Base-by-base conservation (phyloP, 192 early-diverging fungal species). In the Coemansia sp. region DNA sequence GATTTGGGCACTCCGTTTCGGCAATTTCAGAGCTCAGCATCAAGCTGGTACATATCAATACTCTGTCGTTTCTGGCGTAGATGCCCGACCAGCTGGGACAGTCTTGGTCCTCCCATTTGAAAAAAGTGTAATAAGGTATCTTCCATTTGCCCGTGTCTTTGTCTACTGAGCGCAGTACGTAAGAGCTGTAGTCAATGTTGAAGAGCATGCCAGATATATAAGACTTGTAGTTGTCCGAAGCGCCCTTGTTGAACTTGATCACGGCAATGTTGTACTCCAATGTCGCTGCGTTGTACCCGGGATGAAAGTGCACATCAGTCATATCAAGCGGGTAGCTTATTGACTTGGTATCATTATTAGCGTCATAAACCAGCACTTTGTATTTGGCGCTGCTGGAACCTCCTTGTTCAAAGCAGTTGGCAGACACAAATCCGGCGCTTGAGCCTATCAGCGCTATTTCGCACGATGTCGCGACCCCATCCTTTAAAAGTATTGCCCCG, bases 181-280 rank as follows among this genome's bases (percentile, higher is more conserved):
- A 51, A 0, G 49, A 19, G 22, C 49, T 51, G 4, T 51, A 10
- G 13, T 6, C 20, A 51, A 51, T 4, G n/a, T 19, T 4, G 13
- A 51, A 51, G 4, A 11, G n/a, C 8, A 4, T 7, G 2, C 4
- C 13, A 51, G 49, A 10, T 11, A 51, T 51, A 51, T 47, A 45
- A 42, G 53, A 29, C 1, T 36, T 28, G 25, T 27, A n/a, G 29
- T 13, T 20, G 8, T 64, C 62, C 16, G 27, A 18, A 18, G 61
- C 18, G 30, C 18, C 29, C 53, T 55, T 55, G 53, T 55, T 55
- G 18, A 55, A 55, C 29, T 55, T 19, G 18, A 55, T 55, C 14
- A 55, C 53, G 13, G 53, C 53, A 55, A 55, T 32, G 18, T 55
- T 55, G 29, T 55, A 30, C 16, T 30, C n/a, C 10, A 55, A 55